These are phyloP conservation scores for Geranomyces variabilis DNA, from an alignment of 192 early-diverging fungal genomes.

Conservation along the genomic window DNA sequence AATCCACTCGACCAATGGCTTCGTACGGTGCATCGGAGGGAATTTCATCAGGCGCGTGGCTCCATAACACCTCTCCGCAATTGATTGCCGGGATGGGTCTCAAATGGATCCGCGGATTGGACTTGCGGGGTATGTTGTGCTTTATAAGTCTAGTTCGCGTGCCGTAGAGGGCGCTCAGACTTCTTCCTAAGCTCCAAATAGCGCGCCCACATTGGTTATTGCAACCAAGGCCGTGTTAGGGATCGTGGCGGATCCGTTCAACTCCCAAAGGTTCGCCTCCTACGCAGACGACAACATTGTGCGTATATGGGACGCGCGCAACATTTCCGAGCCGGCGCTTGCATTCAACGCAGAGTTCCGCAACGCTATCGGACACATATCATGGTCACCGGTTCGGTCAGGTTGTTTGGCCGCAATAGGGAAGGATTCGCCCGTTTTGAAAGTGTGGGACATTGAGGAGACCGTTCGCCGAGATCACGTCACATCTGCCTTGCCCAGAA, in stretches of 20 bases:
- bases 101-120: constrained; percentile 72
- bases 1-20: constrained; percentile 20
- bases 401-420: constrained; percentile 62
- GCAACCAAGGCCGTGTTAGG: constrained; percentile 73
- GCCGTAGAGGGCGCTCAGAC: neutral
- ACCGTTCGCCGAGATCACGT: neutral
- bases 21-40: constrained; percentile 70
- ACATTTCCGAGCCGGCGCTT: constrained; percentile 61
- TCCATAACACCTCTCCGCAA: constrained; percentile 51
- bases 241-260: constrained; percentile 69
- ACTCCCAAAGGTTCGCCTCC: constrained; percentile 69
- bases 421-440: constrained; percentile 56
- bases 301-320: constrained; percentile 76
- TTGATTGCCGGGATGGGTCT: constrained; percentile 74
- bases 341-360: constrained; percentile 37
- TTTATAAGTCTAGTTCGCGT: too few species aligned
- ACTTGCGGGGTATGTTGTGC: constrained; percentile 57
- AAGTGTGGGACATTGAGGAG: constrained; percentile 73
- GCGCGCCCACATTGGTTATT: constrained; percentile 56
- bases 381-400: constrained; percentile 60
- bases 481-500: neutral
- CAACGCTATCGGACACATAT: constrained; percentile 55
- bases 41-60: constrained; percentile 72
- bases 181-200: constrained; percentile 41
- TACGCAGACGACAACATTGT: constrained; percentile 69